Evolutionary conservation across 192 early-diverging fungal genomes (phyloP).

Genomic region (Coemansia sp.): DNA sequence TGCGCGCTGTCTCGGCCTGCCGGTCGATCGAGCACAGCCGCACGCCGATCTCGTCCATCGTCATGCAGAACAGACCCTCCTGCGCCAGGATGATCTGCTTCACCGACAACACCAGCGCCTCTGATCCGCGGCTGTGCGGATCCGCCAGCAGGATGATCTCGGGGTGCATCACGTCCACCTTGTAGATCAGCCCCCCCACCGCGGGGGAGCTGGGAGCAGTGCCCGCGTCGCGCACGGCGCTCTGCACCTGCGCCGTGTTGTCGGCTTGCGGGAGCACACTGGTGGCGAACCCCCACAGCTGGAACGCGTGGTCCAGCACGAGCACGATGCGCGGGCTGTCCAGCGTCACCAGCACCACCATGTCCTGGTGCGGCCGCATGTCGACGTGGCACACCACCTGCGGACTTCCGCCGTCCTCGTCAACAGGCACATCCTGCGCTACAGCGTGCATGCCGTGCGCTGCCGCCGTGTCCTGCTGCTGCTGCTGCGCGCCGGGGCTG

Average conservation of each 20-base stretch:
- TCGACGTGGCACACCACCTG: conserved; percentile 53
- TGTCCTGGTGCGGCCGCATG: conserved; percentile 47
- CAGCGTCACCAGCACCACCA: conserved; percentile 70
- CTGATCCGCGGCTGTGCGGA: conserved; percentile 64
- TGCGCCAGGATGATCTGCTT: conserved; percentile 79
- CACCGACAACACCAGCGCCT: conserved; percentile 86
- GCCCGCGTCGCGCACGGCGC: conserved; percentile 2
- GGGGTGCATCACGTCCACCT: conserved; percentile 73
- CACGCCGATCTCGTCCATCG: conserved; percentile 82
- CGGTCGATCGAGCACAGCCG: conserved; percentile 89
- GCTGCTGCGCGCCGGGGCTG: conserved; percentile 24
- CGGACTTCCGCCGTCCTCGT: conserved; percentile 38
- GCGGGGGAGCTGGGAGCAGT: conserved; percentile 1
- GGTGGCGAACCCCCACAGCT: conserved; percentile 74
- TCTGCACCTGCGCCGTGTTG: not conserved
- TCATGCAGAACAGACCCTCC: conserved; percentile 73
- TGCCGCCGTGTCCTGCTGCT: not conserved
- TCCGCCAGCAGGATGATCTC: conserved; percentile 87
- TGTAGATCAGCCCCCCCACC: conserved; percentile 61
- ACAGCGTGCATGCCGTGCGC: conserved; percentile 40
- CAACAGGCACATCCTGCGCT: conserved; percentile 40
- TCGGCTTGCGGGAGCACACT: conserved; percentile 52
- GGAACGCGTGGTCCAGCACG: conserved; percentile 84
- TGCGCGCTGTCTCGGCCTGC: conserved; percentile 71
- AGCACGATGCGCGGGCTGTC: conserved; percentile 83